Percentiles rank a stretch among this genome's conserved stretches.
Conservation (phyloP, 2,329 filamentous ascomycete species). For the Gnomoniopsis sp. region DNA sequence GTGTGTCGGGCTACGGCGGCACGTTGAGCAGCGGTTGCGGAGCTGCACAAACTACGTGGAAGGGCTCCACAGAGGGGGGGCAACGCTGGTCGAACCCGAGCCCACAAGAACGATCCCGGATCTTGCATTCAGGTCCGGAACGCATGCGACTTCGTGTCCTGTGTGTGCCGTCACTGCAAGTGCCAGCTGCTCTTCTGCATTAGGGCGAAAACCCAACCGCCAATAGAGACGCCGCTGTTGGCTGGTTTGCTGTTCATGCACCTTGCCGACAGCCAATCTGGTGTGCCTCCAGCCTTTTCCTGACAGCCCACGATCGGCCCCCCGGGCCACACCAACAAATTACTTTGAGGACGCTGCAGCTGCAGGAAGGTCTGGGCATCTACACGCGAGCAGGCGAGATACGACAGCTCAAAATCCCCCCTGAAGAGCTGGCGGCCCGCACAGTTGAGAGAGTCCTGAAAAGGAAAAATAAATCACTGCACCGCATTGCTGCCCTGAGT, state of each 20-base stretch:
- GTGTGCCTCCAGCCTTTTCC: not conserved
- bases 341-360: not conserved
- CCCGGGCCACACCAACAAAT: not conserved
- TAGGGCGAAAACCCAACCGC: constrained; percentile 3
- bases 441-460: constrained; percentile 3
- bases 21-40: constrained; percentile 14
- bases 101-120: constrained; percentile 11
- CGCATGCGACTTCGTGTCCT: constrained; percentile 3
- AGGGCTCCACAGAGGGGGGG: constrained; percentile 7
- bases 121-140: constrained; percentile 7
- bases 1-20: not conserved
- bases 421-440: constrained; percentile 15
- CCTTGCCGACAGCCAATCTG: not conserved
- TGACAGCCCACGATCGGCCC: not conserved
- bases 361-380: constrained; percentile 1
- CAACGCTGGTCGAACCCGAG: constrained; percentile 11
- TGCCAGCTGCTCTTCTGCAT: constrained; percentile 6
- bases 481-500: constrained; percentile 3
- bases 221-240: constrained; percentile 14
- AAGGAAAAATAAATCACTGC: constrained; percentile 2
- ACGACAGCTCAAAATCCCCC: not conserved
- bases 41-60: constrained; percentile 9
- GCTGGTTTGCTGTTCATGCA: constrained; percentile 3
- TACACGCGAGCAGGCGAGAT: constrained; percentile 6
- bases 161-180: constrained; percentile 9